Evolutionary conservation across 768 basidiomycete species (phyloP).

Genomic region (Dentipellis fragilis): DNA sequence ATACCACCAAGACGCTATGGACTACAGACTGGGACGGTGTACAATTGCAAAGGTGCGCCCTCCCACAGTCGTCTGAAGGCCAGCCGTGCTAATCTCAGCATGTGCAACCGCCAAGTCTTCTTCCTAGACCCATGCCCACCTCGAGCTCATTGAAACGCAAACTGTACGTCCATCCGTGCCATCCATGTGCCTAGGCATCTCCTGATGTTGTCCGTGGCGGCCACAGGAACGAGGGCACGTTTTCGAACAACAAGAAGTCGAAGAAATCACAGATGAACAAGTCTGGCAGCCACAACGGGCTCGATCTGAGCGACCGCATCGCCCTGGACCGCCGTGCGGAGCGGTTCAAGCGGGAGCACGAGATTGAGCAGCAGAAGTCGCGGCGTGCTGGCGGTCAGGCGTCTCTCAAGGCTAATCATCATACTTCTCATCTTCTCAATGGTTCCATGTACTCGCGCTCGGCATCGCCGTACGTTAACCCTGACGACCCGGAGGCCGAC

Average conservation of each 20-base stretch:
- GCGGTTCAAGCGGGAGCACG: slow-evolving; percentile 87
- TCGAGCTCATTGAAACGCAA: slow-evolving; percentile 56
- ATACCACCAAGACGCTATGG: slow-evolving; percentile 73
- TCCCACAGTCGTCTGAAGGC: too few relatives aligned
- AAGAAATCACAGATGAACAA: slow-evolving; percentile 41
- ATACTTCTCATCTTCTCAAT: slow-evolving; percentile 44
- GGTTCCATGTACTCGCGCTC: slow-evolving; percentile 24
- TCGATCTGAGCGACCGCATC: slow-evolving; percentile 56
- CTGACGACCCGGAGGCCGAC: slow-evolving; percentile 65
- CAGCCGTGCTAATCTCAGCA: too few relatives aligned
- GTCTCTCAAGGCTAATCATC: slow-evolving; percentile 27
- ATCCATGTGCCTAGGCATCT: neutral
- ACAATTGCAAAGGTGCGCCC: slow-evolving; percentile 71
- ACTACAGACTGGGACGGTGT: slow-evolving; percentile 91
- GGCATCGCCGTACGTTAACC: slow-evolving; percentile 38
- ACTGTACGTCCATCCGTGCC: slow-evolving; percentile 32
- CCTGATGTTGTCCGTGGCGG: neutral
- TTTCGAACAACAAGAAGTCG: slow-evolving; percentile 32
- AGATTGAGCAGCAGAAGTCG: slow-evolving; percentile 65
- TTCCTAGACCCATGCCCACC: slow-evolving; percentile 45
- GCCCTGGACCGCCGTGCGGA: slow-evolving; percentile 70
- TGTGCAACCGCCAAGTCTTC: slow-evolving; percentile 29
- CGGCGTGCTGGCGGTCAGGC: slow-evolving; percentile 22
- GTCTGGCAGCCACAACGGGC: slow-evolving; percentile 16
- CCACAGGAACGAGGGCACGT: neutral